phyloP scores from a whole-genome alignment of 345 rosid species.

The Sisymbrium irio region DNA sequence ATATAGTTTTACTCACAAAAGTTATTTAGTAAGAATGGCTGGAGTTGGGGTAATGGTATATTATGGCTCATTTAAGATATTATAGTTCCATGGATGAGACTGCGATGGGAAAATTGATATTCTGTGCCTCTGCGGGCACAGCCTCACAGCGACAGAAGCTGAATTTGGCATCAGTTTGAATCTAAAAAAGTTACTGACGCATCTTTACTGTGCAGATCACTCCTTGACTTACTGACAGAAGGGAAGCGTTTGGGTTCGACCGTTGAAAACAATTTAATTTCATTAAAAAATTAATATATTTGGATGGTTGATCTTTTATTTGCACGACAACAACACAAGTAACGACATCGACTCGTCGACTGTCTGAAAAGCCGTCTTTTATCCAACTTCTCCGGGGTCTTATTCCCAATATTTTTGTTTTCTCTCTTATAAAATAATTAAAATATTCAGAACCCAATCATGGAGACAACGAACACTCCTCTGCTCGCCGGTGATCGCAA shows the following conservation, averaged over 20 bases:
- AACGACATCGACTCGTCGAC: background rate
- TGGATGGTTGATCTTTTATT: no score
- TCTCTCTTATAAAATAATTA: background rate
- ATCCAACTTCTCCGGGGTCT: slow-evolving; percentile 24
- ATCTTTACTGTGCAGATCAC: no score
- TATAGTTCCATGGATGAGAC: background rate
- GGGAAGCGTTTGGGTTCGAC: no score
- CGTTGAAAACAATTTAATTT: background rate
- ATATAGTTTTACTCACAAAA: background rate
- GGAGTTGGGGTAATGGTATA: background rate
- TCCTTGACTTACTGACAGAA: no score
- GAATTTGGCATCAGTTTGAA: no score
- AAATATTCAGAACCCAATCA: background rate
- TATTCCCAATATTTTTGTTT: no score
- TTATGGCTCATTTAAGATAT: no score
- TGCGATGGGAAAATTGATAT: no score
- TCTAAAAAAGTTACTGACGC: no score
- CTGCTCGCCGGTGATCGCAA: slow-evolving; percentile 24
- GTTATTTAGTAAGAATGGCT: background rate
- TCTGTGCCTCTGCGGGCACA: no score
- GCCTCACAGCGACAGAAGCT: no score
- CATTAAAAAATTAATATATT: no score
- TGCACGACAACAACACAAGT: background rate
- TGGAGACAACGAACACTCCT: slow-evolving; percentile 36
- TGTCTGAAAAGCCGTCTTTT: slow-evolving; percentile 34